Conservation (phyloP, 2,329 filamentous ascomycete genomes). For the Didymella arachidicola region DNA sequence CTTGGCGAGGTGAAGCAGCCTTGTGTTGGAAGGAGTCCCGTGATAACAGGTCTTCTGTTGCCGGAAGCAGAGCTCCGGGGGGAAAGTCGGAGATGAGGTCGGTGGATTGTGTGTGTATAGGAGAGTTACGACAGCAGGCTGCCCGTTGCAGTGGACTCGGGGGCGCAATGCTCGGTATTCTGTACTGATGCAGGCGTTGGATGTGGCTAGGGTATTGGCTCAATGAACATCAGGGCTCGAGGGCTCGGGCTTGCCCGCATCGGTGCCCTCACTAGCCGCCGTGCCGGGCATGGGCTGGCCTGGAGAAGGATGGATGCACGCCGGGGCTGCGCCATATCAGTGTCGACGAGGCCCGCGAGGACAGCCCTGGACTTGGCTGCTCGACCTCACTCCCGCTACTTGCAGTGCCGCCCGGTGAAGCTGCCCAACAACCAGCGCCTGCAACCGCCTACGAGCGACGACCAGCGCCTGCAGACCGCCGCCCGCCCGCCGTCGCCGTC, state of each 20-base stretch:
- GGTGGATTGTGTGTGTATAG: background rate
- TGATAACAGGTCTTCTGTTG: background rate
- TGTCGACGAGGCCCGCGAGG: background rate
- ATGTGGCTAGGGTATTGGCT: conserved; percentile 13
- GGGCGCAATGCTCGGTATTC: conserved; percentile 4
- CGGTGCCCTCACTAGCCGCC: conserved; percentile 14
- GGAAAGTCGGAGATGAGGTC: conserved; percentile 3
- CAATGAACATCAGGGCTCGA: conserved; percentile 19
- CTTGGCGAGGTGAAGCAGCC: conserved; percentile 1
- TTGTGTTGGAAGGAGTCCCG: conserved; percentile 1
- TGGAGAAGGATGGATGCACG: conserved; percentile 10
- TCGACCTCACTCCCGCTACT: background rate
- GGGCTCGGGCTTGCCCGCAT: conserved; percentile 14
- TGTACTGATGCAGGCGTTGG: conserved; percentile 13
- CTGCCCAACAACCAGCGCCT: background rate
- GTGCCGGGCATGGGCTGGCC: conserved; percentile 16
- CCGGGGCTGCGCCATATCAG: conserved; percentile 11
- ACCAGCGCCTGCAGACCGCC: background rate
- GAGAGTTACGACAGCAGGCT: background rate
- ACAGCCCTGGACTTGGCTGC: background rate
- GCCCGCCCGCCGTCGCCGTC: background rate
- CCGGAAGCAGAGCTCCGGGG: background rate
- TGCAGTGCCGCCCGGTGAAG: background rate
- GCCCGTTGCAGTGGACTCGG: background rate
- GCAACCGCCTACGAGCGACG: background rate